A percentile compares a stretch with the other conserved stretches of the same genome.
Conservation (phyloP, 1,284 basidiomycete genomes). For the Irpex sp. region DNA sequence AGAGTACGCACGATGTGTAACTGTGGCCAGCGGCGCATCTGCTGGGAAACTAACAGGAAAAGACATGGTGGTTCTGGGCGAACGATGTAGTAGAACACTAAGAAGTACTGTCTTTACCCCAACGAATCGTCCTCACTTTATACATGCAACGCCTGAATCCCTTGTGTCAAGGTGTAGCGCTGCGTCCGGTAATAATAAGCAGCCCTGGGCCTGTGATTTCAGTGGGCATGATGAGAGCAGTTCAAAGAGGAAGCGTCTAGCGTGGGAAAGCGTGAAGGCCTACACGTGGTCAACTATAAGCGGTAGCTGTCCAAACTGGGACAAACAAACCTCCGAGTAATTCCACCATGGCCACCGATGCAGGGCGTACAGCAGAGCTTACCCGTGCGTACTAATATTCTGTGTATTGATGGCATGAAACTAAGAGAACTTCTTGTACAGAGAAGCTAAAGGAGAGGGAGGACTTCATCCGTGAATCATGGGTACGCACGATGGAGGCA, state of each 20-base stretch:
- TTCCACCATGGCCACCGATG: slow-evolving; percentile 32
- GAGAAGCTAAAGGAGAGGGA: slow-evolving; percentile 71
- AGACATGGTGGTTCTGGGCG: slow-evolving; percentile 26
- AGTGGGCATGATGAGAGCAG: background rate
- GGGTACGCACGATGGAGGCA: slow-evolving; percentile 94
- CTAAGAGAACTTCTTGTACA: slow-evolving; percentile 22
- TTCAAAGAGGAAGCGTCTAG: background rate
- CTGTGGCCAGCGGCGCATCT: slow-evolving; percentile 49
- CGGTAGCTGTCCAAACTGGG: slow-evolving; percentile 7
- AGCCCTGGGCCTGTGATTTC: background rate
- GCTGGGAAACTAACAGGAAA: slow-evolving; percentile 47
- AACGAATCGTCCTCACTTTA: background rate
- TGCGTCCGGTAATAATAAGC: background rate
- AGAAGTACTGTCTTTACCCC: background rate
- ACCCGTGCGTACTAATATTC: slow-evolving; percentile 34
- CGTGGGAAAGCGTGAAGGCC: background rate
- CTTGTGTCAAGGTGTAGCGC: background rate
- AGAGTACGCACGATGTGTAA: slow-evolving; percentile 55
- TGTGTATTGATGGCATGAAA: background rate
- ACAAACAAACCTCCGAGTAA: slow-evolving; percentile 8
- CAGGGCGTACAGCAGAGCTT: slow-evolving; percentile 43
- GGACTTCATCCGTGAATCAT: slow-evolving; percentile 83
- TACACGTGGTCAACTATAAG: slow-evolving; percentile 2
- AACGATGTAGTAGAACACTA: background rate
- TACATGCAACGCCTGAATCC: background rate